Base-by-base conservation (phyloP, 768 basidiomycete species). In the Trametes cinnabarina region DNA sequence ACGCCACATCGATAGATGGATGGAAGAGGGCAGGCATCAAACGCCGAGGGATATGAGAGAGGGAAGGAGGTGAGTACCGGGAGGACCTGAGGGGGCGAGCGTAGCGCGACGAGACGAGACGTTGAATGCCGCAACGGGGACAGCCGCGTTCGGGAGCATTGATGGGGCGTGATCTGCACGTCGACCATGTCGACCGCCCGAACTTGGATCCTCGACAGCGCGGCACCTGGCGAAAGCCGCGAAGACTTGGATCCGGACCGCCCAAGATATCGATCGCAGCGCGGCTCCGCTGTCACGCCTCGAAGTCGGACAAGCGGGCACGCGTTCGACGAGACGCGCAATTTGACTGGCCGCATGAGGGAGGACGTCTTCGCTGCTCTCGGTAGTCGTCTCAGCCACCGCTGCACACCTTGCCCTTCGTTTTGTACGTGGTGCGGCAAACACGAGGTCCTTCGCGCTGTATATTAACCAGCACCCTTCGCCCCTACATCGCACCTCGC, bases 191-290 rank as follows among this genome's bases (percentile, higher is more conserved):
- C n/a, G n/a, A 22, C 20, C 12, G 37, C 32, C 15, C 43, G 52
- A 22, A 14, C 35, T 37, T 39, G 17, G 26, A 30, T 55, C 26
- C 20, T 20, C 28, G 20, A 39, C 34, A 15, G 25, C 30, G 30
- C 30, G 7, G 30, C 6, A 12, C 30, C 30, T 32, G 30, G 30
- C 6, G 30, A 12, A 12, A 32, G 30, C 6, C 30, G 30, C 30
- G 30, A 26, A 34, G 7, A 35, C 30, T 32, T 32, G 30, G 30
- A 43, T 53, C 42, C 56, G 49, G 56, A 57, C 51, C 56, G 48
- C 49, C 50, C 57, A n/a, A n/a, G n/a, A n/a, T n/a, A 58, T 58
- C 57, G 50, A 58, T 58, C 57, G 37, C 57, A 58, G 50, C 57
- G 50, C 57, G 50, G 48, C 7, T 50, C 32, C 57, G 50, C 57